Conservation (phyloP, 2,329 filamentous ascomycete genomes). For the Fusarium staphyleae region DNA sequence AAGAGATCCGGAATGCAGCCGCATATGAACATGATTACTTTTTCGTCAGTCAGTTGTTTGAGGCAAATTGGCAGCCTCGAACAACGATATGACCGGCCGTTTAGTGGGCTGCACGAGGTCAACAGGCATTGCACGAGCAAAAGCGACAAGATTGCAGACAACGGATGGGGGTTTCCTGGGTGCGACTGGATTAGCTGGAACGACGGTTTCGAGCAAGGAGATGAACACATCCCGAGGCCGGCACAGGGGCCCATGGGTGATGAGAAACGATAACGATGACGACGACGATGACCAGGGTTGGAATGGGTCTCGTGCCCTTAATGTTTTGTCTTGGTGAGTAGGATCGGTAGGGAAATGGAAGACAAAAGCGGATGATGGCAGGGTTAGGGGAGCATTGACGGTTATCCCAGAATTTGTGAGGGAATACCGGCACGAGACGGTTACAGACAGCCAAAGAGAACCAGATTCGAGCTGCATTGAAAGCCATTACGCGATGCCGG, state of each 20-base stretch:
- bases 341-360: not conserved
- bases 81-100: constrained; percentile 35
- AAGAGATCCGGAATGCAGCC: constrained; percentile 51
- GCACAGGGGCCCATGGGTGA: constrained; percentile 5
- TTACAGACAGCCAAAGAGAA: constrained; percentile 24
- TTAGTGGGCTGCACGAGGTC: not conserved
- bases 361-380: not conserved
- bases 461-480: constrained; percentile 7
- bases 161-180: not conserved
- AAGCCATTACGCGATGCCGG: constrained; percentile 10
- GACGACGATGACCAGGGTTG: constrained; percentile 23
- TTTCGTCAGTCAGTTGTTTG: constrained; percentile 66
- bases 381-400: not conserved
- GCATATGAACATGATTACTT: constrained; percentile 64
- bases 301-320: constrained; percentile 3
- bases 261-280: constrained; percentile 21
- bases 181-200: not conserved
- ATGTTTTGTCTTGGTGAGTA: not conserved
- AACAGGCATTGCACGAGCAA: not conserved
- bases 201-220: constrained; percentile 6
- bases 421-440: not conserved
- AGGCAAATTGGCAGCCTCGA: constrained; percentile 59
- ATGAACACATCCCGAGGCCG: constrained; percentile 9
- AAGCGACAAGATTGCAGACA: not conserved
- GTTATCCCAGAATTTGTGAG: not conserved